A percentile compares a stretch with the other conserved stretches of the same genome.
phyloP scores from a whole-genome alignment of 306 rosid species.

The Acacia acuminata region DNA sequence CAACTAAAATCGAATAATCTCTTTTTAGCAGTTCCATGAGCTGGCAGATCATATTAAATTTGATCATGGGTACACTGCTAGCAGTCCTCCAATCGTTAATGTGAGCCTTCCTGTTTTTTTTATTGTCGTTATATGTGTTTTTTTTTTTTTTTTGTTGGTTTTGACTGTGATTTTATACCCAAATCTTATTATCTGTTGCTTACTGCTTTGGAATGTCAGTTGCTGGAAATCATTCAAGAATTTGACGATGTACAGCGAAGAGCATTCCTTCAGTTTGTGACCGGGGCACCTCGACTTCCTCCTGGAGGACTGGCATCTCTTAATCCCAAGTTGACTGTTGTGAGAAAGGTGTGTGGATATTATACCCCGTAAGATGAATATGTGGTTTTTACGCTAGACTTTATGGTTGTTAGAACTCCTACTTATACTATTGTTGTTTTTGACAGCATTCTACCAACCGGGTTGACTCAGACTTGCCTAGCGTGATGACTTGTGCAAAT shows the following conservation, averaged over 20 bases:
- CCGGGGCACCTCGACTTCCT: constrained; percentile 96
- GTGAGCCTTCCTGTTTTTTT: constrained; percentile 45
- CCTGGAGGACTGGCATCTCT: constrained; percentile 97
- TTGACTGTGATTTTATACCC: background rate
- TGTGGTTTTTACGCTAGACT: background rate
- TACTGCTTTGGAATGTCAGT: constrained; percentile 44
- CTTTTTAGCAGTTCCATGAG: constrained; percentile 62
- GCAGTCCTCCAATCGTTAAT: constrained; percentile 85
- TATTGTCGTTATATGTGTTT: constrained; percentile 6
- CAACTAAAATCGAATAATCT: constrained; percentile 6
- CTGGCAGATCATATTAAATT: constrained; percentile 88
- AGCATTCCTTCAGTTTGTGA: constrained; percentile 96
- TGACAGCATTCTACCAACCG: constrained; percentile 73
- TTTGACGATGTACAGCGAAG: constrained; percentile 66
- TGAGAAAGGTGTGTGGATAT: constrained; percentile 66
- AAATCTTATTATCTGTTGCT: constrained; percentile 15
- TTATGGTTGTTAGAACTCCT: constrained; percentile 18
- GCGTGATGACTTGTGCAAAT: constrained; percentile 99
- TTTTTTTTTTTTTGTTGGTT: background rate
- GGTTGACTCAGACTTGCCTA: constrained; percentile 83
- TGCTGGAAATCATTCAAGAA: constrained; percentile 82
- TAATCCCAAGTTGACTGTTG: constrained; percentile 91
- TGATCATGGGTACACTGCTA: constrained; percentile 96
- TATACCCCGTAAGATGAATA: background rate
- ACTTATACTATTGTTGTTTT: constrained; percentile 14